Evolutionary conservation across 768 basidiomycete species (phyloP).

Genomic region (Phanerodontia chrysosporium): DNA sequence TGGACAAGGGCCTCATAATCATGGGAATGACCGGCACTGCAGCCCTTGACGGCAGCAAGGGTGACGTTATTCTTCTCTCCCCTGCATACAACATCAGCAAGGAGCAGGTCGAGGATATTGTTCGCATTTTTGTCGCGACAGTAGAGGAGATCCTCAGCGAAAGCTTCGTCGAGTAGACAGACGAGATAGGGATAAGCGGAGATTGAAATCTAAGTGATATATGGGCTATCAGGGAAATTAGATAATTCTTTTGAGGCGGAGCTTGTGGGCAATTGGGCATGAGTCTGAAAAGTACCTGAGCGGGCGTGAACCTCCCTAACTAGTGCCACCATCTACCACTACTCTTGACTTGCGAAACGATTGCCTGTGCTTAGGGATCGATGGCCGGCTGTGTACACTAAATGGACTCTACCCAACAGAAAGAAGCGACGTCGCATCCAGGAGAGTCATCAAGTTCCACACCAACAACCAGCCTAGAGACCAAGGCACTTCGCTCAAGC

Average conservation of each 20-base stretch:
- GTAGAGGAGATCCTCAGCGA: slow-evolving; percentile 60
- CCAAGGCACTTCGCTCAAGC: slow-evolving; percentile 64
- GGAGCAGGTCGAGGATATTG: slow-evolving; percentile 67
- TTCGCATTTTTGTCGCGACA: slow-evolving; percentile 57
- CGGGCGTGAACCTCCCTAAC: slow-evolving; percentile 10
- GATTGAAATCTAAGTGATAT: neutral
- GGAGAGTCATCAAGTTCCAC: slow-evolving; percentile 29
- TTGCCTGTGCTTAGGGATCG: slow-evolving; percentile 38
- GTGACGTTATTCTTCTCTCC: slow-evolving; percentile 69
- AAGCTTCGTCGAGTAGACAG: slow-evolving; percentile 11
- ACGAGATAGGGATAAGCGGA: neutral
- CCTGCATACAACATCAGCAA: slow-evolving; percentile 78
- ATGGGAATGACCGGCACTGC: slow-evolving; percentile 76
- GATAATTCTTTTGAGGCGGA: slow-evolving; percentile 7
- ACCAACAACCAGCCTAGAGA: slow-evolving; percentile 41
- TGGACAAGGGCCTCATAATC: slow-evolving; percentile 62
- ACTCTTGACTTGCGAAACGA: slow-evolving; percentile 7
- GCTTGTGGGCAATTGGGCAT: neutral
- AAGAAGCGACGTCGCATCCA: slow-evolving; percentile 40
- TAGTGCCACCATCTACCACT: slow-evolving; percentile 14
- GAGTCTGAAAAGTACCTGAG: slow-evolving; percentile 4
- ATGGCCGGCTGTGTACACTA: slow-evolving; percentile 87
- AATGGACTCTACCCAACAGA: slow-evolving; percentile 86
- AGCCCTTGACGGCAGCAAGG: slow-evolving; percentile 63
- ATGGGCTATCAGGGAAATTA: neutral